Percentiles rank a stretch among this genome's conserved stretches.
phyloP scores from a whole-genome alignment of 352 stramenopile species.

The Pythium dissimile region DNA sequence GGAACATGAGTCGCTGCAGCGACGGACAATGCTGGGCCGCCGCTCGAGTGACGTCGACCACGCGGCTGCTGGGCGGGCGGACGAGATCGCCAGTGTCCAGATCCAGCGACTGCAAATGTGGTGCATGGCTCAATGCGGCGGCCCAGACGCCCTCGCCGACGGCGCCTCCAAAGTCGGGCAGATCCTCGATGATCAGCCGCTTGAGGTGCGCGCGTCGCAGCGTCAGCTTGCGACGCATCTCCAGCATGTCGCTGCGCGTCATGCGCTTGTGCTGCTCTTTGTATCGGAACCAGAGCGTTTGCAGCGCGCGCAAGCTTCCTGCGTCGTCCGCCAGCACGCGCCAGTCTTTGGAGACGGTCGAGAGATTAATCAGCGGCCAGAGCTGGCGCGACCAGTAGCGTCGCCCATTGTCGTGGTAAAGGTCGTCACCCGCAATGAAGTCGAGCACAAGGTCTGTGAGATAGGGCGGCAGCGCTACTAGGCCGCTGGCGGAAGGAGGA shows the following conservation, averaged over 20 bases:
- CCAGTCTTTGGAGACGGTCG: background rate
- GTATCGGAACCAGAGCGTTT: background rate
- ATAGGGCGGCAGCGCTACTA: background rate
- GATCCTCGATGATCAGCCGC: background rate
- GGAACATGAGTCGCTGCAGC: background rate
- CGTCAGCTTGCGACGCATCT: background rate
- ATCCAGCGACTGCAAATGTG: background rate
- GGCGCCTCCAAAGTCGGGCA: background rate
- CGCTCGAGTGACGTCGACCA: background rate
- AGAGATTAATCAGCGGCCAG: background rate
- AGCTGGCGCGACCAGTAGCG: background rate
- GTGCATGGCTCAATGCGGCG: conserved; percentile 2
- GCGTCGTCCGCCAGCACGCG: background rate
- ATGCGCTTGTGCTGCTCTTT: background rate
- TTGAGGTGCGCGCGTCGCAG: background rate
- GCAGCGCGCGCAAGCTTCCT: background rate
- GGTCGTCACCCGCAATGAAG: background rate
- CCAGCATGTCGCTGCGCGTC: background rate
- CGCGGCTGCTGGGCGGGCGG: background rate
- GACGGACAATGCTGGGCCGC: background rate
- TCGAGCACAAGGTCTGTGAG: background rate
- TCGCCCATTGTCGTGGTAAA: background rate
- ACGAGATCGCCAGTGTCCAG: background rate
- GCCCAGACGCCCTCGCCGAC: background rate
- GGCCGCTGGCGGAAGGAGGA: background rate